phyloP scores from a whole-genome alignment of 257 asterid species.

The Gardenia jasminoides region DNA sequence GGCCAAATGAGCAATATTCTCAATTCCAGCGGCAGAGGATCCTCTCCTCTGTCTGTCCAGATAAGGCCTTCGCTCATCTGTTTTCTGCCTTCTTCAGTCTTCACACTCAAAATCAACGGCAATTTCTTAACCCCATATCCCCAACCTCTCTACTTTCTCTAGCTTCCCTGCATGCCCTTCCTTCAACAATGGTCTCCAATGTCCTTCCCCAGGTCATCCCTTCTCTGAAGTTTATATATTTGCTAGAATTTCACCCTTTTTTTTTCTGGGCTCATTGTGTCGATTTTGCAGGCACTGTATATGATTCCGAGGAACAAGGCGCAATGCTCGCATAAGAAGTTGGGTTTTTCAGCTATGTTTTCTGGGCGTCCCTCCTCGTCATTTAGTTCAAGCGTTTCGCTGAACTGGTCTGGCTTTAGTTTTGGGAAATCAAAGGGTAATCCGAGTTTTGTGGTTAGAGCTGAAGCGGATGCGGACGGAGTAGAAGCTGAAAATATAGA shows the following conservation, averaged over 20 bases:
- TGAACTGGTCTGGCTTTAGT: constrained; percentile 19
- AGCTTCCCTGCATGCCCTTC: background rate
- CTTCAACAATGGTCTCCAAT: constrained; percentile 33
- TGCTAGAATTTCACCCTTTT: background rate
- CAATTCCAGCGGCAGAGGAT: too few species aligned
- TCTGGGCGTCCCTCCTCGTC: constrained; percentile 29
- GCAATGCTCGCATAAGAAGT: constrained; percentile 37
- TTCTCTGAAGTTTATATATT: background rate
- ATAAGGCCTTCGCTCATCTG: too few species aligned
- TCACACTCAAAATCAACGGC: too few species aligned
- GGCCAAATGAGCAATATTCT: too few species aligned
- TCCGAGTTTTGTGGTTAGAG: constrained; percentile 46
- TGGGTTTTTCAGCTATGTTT: constrained; percentile 40
- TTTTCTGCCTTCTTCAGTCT: too few species aligned
- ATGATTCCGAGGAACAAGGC: constrained; percentile 42
- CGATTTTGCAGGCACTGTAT: constrained; percentile 48
- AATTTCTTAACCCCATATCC: too few species aligned
- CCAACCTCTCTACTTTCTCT: background rate
- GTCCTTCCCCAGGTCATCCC: constrained; percentile 35
- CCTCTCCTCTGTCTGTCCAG: too few species aligned
- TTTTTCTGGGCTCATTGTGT: constrained; percentile 11
- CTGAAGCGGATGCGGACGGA: constrained; percentile 53
- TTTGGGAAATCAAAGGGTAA: constrained; percentile 29
- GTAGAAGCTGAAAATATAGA: constrained; percentile 23
- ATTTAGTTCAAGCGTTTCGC: constrained; percentile 30